These are phyloP conservation scores for Lippia alba DNA, from an alignment of 305 asterid genomes.

Conservation along the genomic window DNA sequence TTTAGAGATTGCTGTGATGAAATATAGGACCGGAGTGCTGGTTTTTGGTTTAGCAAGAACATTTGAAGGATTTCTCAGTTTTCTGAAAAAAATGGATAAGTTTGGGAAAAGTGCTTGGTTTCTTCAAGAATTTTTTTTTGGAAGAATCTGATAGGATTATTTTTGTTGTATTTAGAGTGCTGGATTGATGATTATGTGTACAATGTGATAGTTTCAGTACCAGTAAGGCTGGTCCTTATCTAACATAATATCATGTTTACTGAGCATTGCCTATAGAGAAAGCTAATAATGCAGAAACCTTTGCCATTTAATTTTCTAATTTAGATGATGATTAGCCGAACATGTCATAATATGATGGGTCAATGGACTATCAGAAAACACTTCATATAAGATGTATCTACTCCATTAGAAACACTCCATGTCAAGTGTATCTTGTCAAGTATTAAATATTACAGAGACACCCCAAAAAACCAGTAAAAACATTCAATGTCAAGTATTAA, in stretches of 20 bases:
- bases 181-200: slow-evolving; percentile 18
- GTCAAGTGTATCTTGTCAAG: too few relatives aligned
- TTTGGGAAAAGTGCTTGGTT: background rate
- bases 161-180: slow-evolving; percentile 15
- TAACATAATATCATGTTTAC: background rate
- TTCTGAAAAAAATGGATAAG: background rate
- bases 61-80: background rate
- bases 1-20: background rate
- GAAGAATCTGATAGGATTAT: background rate
- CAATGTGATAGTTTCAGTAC: slow-evolving; percentile 23
- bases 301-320: background rate
- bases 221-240: slow-evolving; percentile 1
- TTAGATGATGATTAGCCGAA: background rate
- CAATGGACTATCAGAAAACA: too few relatives aligned
- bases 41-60: background rate
- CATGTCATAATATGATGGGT: background rate
- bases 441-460: background rate
- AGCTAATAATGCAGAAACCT: slow-evolving; percentile 1
- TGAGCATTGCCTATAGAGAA: background rate
- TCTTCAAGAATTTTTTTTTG: slow-evolving; percentile 3
- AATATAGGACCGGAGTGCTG: background rate
- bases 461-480: background rate
- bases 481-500: slow-evolving; percentile 2
- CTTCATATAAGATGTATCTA: too few relatives aligned
- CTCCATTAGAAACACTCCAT: too few relatives aligned